phyloP scores from a whole-genome alignment of 768 basidiomycete species.

The Pisolithus orientalis region DNA sequence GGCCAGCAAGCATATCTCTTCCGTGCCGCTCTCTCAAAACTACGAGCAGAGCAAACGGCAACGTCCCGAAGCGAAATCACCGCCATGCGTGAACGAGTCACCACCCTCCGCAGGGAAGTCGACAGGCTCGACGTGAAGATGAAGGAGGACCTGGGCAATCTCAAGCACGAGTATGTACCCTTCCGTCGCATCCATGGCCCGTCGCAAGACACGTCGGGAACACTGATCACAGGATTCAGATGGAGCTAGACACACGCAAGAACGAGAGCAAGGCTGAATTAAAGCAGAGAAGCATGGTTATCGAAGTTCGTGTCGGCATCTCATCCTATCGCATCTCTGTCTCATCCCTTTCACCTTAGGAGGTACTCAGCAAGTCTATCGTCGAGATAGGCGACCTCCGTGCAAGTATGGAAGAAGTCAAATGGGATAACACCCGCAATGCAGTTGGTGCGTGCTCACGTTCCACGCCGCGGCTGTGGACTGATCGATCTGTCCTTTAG shows the following conservation, averaged over 20 bases:
- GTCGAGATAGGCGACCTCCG: constrained; percentile 72
- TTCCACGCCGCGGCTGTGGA: background rate
- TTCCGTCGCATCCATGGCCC: background rate
- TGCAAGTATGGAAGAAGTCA: constrained; percentile 76
- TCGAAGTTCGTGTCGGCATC: constrained; percentile 51
- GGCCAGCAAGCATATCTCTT: constrained; percentile 91
- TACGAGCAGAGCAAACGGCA: constrained; percentile 80
- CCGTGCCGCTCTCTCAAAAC: constrained; percentile 85
- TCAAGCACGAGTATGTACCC: constrained; percentile 84
- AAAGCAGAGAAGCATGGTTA: constrained; percentile 77
- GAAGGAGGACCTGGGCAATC: constrained; percentile 83
- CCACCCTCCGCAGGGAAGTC: constrained; percentile 79
- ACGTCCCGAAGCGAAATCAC: constrained; percentile 80
- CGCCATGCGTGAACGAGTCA: constrained; percentile 67
- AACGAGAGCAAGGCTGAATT: constrained; percentile 82
- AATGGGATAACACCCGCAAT: constrained; percentile 85
- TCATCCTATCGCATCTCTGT: background rate
- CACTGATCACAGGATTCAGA: constrained; percentile 67
- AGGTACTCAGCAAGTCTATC: constrained; percentile 67
- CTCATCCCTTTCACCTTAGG: constrained; percentile 34
- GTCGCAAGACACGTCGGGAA: background rate
- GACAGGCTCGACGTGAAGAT: constrained; percentile 83
- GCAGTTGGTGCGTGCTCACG: constrained; percentile 55
- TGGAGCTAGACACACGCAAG: constrained; percentile 93
- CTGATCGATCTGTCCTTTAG: constrained; percentile 29